Base-by-base conservation (phyloP, 176 grass and related monocot genomes). In the Carex kokanica region DNA sequence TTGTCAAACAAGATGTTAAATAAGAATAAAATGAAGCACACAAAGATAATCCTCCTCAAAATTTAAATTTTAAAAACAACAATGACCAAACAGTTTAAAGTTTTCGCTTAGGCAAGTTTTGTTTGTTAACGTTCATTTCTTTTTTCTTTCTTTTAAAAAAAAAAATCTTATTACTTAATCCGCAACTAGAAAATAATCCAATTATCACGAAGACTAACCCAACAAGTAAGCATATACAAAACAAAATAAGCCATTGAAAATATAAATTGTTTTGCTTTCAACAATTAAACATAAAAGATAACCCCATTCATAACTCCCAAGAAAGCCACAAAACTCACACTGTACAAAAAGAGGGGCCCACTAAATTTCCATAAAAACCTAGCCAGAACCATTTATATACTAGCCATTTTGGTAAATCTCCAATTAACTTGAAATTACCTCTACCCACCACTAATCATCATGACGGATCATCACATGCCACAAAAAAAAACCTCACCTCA, bases 401-500 rank as follows among this genome's bases (percentile, higher is more conserved):
- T 47, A 49, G 14, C 47, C 45, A 75, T 75, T 74, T 53, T 75
- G 47, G 47, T 21, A 73, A 49, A 45, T 49, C 68, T 71, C 10
- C 64, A 17, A 49, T 10, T 23, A 73, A 49, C 68, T 49, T 6
- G 18, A 73, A 17, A 36, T 38, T 40, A 32, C 66, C 18, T 10
- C 2, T 25, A 49, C 12, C 41, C n/a, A 73, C 9, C 43, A 49
- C 70, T 25, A 74, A 74, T 25, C 20, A 73, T 49, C 41, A 24
- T 51, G 69, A 51, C 0, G 5, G 21, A 52, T 74, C 20, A 32
- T 61, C 17, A 16, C 73, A 55, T 77, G 49, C 45, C 24, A 55
- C 72, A 77, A 77, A 77, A 81, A 81, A 62, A 80, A 4, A 20
- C 55, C 78, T 61, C n/a, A 14, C 20, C 78, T 61, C n/a, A 14